Percentiles rank a stretch among this genome's conserved stretches.
Conservation (phyloP, 495 filamentous ascomycete species). For the Xylaria castorea region DNA sequence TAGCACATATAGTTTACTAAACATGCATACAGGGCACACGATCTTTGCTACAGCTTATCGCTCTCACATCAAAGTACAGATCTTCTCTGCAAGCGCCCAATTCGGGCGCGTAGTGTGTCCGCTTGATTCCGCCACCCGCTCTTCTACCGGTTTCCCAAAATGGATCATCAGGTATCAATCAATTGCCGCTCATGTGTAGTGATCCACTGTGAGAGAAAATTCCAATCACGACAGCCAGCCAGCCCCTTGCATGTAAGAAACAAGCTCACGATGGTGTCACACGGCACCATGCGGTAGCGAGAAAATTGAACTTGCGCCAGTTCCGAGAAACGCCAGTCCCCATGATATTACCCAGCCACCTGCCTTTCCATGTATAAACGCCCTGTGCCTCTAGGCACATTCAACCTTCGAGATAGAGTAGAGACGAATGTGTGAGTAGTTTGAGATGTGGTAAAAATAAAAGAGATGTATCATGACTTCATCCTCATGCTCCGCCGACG, state of each 20-base stretch:
- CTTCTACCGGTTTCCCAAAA: constrained; percentile 7
- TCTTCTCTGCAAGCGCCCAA: constrained; percentile 23
- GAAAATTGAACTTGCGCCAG: constrained; percentile 19
- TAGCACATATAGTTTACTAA: constrained; percentile 22
- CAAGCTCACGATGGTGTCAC: constrained; percentile 12
- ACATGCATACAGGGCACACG: constrained; percentile 15
- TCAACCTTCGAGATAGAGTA: constrained; percentile 10
- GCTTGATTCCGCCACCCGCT: constrained; percentile 14
- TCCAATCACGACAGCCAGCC: constrained; percentile 13
- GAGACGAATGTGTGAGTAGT: neutral
- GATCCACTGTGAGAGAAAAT: constrained; percentile 16
- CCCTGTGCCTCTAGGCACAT: constrained; percentile 5
- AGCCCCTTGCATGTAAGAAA: constrained; percentile 1
- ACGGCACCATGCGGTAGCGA: constrained; percentile 15
- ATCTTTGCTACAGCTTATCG: constrained; percentile 20
- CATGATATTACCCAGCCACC: constrained; percentile 24
- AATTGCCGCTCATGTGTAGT: constrained; percentile 21
- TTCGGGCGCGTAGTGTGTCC: constrained; percentile 19
- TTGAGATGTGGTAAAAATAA: neutral
- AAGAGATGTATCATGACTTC: constrained; percentile 33
- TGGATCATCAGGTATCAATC: constrained; percentile 30
- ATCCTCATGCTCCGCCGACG: constrained; percentile 48
- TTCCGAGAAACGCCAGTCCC: constrained; percentile 24
- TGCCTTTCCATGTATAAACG: constrained; percentile 17
- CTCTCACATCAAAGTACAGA: constrained; percentile 10